Evolutionary conservation across 2,329 filamentous ascomycete species (phyloP), one percentile per base, ranked within the genome.

Genomic region (Aspergillus luchuensis): DNA sequence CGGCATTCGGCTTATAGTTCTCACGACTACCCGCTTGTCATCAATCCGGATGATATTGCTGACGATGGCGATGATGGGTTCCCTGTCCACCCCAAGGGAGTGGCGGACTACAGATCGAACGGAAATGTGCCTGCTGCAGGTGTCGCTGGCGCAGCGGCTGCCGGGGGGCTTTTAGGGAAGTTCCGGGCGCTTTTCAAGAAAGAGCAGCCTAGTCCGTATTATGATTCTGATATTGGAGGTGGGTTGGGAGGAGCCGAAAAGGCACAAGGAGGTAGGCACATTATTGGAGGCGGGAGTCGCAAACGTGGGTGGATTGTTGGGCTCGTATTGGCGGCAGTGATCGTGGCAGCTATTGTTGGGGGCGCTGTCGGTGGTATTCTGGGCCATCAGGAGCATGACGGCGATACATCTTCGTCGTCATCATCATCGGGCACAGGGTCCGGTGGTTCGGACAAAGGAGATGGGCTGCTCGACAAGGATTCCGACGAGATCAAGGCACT

Each of bases 41-140:
- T 95, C 61, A 88, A 97, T 72, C 92, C 92, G 2, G 87, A 90
- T 69, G 87, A 89, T 13, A 93, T 97, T 65, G 85, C 85, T 21
- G 93, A 97, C 73, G 93, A 97, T 71, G 92, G 91, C 28, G 93
- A 97, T 70, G 93, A 96, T 72, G 92, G 90, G 1, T 83, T 95
- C 55, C 82, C 88, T 69, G 76, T 74, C 2, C 62, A 56, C 54
- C 41, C 55, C 1, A 63, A 59, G 39, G 63, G 60, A 2, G 41
- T 38, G 2, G 62, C 58, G 5, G n/a, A 47, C 41, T 39, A 36
- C 25, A 36, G 53, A 13, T 30, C 30, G 6, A 19, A 56, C 6
- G 54, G 41, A 2, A 48, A 49, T 19, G 57, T 66, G 2, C 67
- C 60, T 81, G 73, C 82, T 84, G 73, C 71, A 58, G 78, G 76